A percentile compares a stretch with the other conserved stretches of the same genome.
These are phyloP conservation scores for Candida krabiensis DNA, from an alignment of 805 yeast genomes.

Conservation along the genomic window DNA sequence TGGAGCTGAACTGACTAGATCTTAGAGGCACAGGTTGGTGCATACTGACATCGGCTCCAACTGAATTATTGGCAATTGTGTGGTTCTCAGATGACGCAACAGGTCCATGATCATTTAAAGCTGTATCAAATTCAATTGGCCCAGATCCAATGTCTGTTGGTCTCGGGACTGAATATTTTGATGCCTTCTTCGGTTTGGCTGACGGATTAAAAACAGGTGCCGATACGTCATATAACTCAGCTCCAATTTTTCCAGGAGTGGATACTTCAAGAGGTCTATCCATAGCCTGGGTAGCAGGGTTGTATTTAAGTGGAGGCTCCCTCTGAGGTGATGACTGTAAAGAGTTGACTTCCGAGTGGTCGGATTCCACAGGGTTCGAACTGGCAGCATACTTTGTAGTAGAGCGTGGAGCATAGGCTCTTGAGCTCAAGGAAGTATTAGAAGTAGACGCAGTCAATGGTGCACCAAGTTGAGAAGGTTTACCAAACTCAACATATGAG, in stretches of 20 bases:
- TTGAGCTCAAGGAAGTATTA: background rate
- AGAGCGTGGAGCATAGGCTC: background rate
- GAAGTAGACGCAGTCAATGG: slow-evolving; percentile 8
- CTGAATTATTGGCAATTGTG: background rate
- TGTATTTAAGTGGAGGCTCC: background rate
- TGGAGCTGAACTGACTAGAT: slow-evolving; percentile 5
- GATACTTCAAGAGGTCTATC: slow-evolving; percentile 6
- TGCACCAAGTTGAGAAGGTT: background rate
- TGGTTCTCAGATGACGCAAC: background rate
- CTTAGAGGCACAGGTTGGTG: too few species aligned
- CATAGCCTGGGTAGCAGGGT: background rate
- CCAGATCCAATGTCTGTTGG: too few species aligned
- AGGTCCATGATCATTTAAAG: too few species aligned
- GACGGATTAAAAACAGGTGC: slow-evolving; percentile 9
- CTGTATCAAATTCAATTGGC: too few species aligned
- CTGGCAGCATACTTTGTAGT: slow-evolving; percentile 1
- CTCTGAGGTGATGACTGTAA: background rate
- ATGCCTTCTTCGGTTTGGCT: slow-evolving; percentile 6
- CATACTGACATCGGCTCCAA: too few species aligned
- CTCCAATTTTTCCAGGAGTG: slow-evolving; percentile 3
- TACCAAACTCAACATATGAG: background rate
- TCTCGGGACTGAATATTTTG: slow-evolving; percentile 7
- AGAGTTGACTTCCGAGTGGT: background rate
- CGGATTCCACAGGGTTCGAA: background rate
- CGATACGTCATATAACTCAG: slow-evolving; percentile 2